These are phyloP conservation scores for Fusarium sp. DNA, from an alignment of 2,329 filamentous ascomycete species.

Conservation along the genomic window DNA sequence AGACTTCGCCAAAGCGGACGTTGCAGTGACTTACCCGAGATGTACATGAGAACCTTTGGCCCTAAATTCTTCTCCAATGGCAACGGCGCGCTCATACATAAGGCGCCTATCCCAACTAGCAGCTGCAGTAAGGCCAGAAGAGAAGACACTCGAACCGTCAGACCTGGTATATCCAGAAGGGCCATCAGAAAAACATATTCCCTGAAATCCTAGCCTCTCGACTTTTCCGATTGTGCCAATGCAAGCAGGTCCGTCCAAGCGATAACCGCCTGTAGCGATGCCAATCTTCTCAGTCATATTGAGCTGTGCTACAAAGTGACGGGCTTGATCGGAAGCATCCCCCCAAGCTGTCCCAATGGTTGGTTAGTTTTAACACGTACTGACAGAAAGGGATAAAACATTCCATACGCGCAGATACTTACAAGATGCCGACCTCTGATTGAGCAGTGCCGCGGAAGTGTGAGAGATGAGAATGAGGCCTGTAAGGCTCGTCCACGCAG, in stretches of 20 bases:
- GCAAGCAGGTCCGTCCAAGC: conserved; percentile 39
- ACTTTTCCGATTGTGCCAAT: conserved; percentile 49
- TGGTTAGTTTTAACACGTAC: neutral
- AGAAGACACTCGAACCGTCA: conserved; percentile 58
- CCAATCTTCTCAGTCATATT: conserved; percentile 47
- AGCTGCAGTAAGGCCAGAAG: conserved; percentile 71
- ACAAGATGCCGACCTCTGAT: neutral
- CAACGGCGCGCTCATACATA: conserved; percentile 69
- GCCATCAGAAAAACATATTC: conserved; percentile 56
- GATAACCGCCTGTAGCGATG: conserved; percentile 47
- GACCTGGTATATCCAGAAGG: conserved; percentile 44
- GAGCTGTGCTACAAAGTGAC: conserved; percentile 26
- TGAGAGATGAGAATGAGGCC: neutral
- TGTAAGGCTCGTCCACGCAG: neutral
- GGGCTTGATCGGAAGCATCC: neutral
- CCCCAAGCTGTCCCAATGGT: neutral
- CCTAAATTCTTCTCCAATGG: conserved; percentile 69
- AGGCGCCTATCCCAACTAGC: conserved; percentile 75
- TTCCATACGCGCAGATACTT: neutral
- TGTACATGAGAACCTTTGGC: conserved; percentile 79
- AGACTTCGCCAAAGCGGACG: neutral
- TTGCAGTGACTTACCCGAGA: conserved; percentile 52
- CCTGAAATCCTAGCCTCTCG: conserved; percentile 54
- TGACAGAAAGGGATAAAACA: neutral
- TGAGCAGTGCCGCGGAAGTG: neutral